phyloP scores from a whole-genome alignment of 1,139 yeast species.

The Suhomyces yuchorum region DNA sequence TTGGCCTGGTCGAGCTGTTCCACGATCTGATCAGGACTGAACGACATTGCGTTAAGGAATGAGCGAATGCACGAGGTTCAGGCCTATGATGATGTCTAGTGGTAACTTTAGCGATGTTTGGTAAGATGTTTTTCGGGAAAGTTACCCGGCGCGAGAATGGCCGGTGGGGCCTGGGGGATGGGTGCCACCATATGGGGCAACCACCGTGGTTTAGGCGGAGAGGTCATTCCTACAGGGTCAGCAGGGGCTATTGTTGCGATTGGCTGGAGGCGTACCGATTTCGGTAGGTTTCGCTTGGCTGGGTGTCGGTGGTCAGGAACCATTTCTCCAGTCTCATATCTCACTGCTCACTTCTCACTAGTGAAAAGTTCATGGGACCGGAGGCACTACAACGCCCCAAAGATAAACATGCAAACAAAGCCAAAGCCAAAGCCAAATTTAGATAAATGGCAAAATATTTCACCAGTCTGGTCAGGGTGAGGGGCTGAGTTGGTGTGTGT shows the following conservation, averaged over 20 bases:
- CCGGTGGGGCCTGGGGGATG: neutral
- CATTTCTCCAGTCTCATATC: too few relatives aligned
- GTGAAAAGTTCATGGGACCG: neutral
- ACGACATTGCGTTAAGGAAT: conserved; percentile 13
- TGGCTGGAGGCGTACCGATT: too few relatives aligned
- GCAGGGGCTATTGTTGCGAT: too few relatives aligned
- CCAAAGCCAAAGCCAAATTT: neutral
- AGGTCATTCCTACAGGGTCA: neutral
- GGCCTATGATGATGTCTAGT: conserved; percentile 1
- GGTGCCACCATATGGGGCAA: too few relatives aligned
- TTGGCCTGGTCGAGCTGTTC: conserved; percentile 55
- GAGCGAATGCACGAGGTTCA: neutral
- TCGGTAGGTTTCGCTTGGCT: too few relatives aligned
- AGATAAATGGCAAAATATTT: too few relatives aligned
- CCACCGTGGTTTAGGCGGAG: too few relatives aligned
- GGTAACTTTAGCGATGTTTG: conserved; percentile 1
- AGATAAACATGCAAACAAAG: neutral
- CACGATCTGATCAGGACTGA: conserved; percentile 23
- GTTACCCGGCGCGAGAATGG: conserved; percentile 8
- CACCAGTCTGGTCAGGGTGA: too few relatives aligned
- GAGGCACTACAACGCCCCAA: neutral
- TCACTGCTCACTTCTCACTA: neutral
- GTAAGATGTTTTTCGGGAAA: conserved; percentile 3
- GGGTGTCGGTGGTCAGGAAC: too few relatives aligned
- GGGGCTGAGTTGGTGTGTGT: too few relatives aligned